These are phyloP conservation scores for Xerocomellus amylosporus DNA, from an alignment of 768 basidiomycete genomes.

Conservation along the genomic window DNA sequence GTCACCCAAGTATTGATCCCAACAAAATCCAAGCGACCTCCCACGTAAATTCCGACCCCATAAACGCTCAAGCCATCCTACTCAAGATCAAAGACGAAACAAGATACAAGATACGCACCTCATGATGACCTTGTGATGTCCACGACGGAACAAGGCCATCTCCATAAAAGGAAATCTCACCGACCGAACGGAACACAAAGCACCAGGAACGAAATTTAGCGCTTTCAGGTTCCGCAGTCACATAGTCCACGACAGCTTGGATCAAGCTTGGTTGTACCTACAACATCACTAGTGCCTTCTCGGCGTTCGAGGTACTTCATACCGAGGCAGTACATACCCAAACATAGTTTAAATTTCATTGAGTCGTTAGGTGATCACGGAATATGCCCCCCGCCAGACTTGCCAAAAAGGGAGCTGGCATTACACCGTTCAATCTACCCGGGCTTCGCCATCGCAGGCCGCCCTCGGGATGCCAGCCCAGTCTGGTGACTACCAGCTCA, in stretches of 20 bases:
- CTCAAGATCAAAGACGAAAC: background rate
- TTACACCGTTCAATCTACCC: background rate
- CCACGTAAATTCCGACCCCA: background rate
- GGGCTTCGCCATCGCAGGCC: background rate
- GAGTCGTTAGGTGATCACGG: background rate
- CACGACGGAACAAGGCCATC: constrained; percentile 16
- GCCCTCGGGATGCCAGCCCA: too few species aligned
- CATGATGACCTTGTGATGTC: background rate
- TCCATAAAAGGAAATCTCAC: constrained; percentile 1
- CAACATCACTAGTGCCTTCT: too few species aligned
- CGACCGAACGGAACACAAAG: background rate
- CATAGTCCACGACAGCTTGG: too few species aligned
- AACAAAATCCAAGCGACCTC: background rate
- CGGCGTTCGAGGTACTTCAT: too few species aligned
- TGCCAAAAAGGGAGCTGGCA: too few species aligned
- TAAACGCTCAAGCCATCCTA: background rate
- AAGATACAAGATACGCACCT: background rate
- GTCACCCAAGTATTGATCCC: constrained; percentile 13
- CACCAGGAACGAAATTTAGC: too few species aligned
- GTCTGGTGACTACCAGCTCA: background rate
- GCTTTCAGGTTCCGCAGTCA: too few species aligned
- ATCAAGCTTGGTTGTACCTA: too few species aligned
- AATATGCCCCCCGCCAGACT: too few species aligned
- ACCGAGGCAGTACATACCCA: background rate
- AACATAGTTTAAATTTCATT: background rate